Evolutionary conservation across 371 early-diverging fungal genomes (phyloP).

Genomic region (Lichtheimia ramosa): DNA sequence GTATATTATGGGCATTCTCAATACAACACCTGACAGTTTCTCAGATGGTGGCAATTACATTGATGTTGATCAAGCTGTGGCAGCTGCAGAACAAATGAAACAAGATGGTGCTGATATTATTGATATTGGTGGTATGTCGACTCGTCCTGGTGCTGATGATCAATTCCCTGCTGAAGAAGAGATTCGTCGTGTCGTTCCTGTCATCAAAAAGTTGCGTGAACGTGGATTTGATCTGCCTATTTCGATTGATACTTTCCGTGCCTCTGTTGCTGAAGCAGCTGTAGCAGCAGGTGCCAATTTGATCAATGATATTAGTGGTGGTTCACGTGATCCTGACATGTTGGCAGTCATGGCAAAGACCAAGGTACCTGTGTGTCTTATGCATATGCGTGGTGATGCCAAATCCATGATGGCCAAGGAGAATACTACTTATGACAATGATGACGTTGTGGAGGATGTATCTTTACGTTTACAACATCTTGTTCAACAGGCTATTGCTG

Average conservation of each 20-base stretch:
- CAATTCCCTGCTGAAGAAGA: constrained; percentile 79
- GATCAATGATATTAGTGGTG: constrained; percentile 95
- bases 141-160: constrained; percentile 86
- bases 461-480: constrained; percentile 62
- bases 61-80: constrained; percentile 68
- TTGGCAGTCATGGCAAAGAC: constrained; percentile 71
- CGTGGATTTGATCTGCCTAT: constrained; percentile 71
- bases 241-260: constrained; percentile 93
- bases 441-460: constrained; percentile 77
- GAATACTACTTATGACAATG: constrained; percentile 63
- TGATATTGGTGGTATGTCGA: constrained; percentile 96
- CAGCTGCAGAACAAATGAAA: constrained; percentile 71
- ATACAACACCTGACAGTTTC: constrained; percentile 97
- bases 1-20: constrained; percentile 94
- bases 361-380: constrained; percentile 88
- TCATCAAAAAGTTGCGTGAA: constrained; percentile 75
- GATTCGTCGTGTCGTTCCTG: constrained; percentile 84
- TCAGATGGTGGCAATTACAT: constrained; percentile 86
- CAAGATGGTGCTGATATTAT: constrained; percentile 88
- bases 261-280: constrained; percentile 81
- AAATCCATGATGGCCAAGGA: constrained; percentile 85
- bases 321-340: constrained; percentile 83
- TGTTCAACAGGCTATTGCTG: constrained; percentile 68
- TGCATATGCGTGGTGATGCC: constrained; percentile 96
- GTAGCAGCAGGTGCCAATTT: constrained; percentile 82